phyloP scores from a whole-genome alignment of 2,329 filamentous ascomycete species.

The Aspergillus awamori region DNA sequence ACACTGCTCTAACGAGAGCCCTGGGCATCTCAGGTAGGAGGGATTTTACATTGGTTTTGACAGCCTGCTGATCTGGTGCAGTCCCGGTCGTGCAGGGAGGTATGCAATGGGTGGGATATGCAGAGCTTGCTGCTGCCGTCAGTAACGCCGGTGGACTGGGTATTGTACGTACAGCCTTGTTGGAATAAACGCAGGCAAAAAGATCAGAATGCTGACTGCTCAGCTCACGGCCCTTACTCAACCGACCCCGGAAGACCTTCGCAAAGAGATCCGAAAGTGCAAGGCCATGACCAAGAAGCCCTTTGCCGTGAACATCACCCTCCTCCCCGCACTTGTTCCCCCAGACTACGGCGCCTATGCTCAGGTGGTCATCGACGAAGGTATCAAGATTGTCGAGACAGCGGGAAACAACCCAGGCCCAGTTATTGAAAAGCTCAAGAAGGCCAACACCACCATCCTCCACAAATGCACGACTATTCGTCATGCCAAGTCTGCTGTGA shows the following conservation, averaged over 20 bases:
- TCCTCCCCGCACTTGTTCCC: constrained; percentile 84
- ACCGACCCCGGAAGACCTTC: constrained; percentile 86
- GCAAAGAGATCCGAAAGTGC: constrained; percentile 89
- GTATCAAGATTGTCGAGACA: constrained; percentile 87
- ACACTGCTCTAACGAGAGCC: constrained; percentile 63
- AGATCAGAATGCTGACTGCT: background rate
- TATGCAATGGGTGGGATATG: constrained; percentile 61
- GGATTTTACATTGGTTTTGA: constrained; percentile 8
- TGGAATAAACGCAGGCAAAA: too few species aligned
- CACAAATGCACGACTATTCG: constrained; percentile 98
- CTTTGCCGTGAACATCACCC: constrained; percentile 93
- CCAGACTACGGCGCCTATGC: constrained; percentile 93
- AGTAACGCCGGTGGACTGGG: constrained; percentile 58
- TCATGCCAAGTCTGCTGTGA: constrained; percentile 87
- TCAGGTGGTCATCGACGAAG: constrained; percentile 90
- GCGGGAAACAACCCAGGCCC: constrained; percentile 88
- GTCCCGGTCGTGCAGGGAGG: constrained; percentile 55
- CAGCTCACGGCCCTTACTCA: constrained; percentile 72
- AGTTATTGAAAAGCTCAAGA: constrained; percentile 86
- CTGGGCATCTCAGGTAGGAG: constrained; percentile 54
- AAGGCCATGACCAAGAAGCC: constrained; percentile 65
- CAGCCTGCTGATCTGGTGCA: constrained; percentile 21
- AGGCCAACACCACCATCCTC: constrained; percentile 74
- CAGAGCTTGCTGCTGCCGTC: constrained; percentile 56
- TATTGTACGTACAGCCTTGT: constrained; percentile 44